phyloP scores from a whole-genome alignment of 164 flowering plant genomes.

The Chimonanthus salicifolius region DNA sequence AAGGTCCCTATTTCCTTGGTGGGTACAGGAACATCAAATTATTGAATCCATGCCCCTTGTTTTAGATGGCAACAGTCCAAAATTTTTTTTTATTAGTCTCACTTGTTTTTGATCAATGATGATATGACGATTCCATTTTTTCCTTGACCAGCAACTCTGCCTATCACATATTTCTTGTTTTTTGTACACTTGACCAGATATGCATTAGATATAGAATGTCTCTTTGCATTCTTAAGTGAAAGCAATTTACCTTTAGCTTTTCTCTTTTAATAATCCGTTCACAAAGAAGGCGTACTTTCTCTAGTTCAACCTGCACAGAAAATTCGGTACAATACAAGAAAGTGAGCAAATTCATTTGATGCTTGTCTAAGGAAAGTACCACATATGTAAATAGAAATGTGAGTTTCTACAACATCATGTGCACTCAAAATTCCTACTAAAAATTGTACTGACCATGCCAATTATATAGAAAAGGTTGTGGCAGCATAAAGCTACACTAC shows the following conservation, averaged over 20 bases:
- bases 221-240: not conserved
- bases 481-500: too few species aligned
- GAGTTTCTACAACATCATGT: not conserved
- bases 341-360: not conserved
- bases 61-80: too few species aligned
- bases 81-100: too few species aligned
- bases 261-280: constrained; percentile 87
- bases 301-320: constrained; percentile 75
- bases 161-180: not conserved
- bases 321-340: not conserved
- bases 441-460: not conserved
- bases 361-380: not conserved
- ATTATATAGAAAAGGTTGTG: not conserved
- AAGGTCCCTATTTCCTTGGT: too few species aligned
- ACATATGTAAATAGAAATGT: not conserved
- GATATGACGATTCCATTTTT: too few species aligned
- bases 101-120: too few species aligned
- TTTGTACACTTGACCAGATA: not conserved
- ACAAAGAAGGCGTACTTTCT: constrained; percentile 88
- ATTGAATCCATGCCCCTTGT: too few species aligned
- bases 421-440: not conserved
- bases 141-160: too few species aligned
- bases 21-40: too few species aligned
- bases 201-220: not conserved
- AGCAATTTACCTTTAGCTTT: constrained; percentile 64